Conservation (phyloP, 495 filamentous ascomycete genomes). For the Xylaria scruposa region DNA sequence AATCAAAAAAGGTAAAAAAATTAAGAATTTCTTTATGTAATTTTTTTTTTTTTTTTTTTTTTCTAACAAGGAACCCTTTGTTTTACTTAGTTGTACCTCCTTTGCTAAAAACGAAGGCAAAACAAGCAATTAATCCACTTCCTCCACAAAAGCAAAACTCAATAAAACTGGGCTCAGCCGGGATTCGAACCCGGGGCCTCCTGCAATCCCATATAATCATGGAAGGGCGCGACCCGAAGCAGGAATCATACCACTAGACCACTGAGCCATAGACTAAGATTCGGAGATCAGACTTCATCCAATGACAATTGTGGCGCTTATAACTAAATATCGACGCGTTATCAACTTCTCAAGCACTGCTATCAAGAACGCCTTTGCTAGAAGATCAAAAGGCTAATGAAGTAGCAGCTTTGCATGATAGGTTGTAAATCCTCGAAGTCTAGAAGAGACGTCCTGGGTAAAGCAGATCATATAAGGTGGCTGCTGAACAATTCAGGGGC, state of each 20-base stretch:
- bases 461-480: neutral
- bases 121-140: too few species aligned
- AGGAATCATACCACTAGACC: constrained; percentile 34
- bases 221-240: constrained; percentile 29
- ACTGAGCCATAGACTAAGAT: constrained; percentile 18
- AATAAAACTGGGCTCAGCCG: constrained; percentile 22
- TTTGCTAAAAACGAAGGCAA: too few species aligned
- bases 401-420: neutral
- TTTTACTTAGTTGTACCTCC: too few species aligned
- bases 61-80: too few species aligned
- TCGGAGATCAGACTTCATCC: neutral
- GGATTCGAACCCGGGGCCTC: constrained; percentile 33
- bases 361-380: neutral
- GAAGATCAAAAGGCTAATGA: neutral
- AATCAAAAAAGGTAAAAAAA: too few species aligned
- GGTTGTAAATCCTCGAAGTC: neutral
- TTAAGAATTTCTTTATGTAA: too few species aligned
- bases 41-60: too few species aligned
- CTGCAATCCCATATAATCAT: constrained; percentile 30
- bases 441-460: neutral
- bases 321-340: neutral
- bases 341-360: neutral
- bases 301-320: neutral
- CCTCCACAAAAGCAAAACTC: too few species aligned
- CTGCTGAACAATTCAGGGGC: neutral